These are phyloP conservation scores for Aspergillus biplanus DNA, from an alignment of 495 filamentous ascomycete genomes.

Conservation along the genomic window DNA sequence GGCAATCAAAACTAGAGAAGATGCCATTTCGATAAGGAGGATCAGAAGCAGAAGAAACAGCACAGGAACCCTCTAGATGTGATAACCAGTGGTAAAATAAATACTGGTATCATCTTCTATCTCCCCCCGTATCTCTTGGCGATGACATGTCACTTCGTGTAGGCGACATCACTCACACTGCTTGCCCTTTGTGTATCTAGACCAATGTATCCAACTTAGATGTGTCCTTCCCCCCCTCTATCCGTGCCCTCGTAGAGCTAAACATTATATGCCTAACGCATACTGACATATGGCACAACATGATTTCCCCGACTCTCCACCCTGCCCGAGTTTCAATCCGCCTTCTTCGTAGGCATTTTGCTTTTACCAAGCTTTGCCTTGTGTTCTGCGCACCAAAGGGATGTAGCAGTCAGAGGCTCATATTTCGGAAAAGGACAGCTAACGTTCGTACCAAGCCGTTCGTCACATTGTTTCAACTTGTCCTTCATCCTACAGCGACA, in stretches of 20 bases:
- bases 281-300: background rate
- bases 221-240: no score
- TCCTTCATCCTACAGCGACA: slow-evolving; percentile 26
- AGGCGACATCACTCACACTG: no score
- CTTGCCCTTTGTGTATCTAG: no score
- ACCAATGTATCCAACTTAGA: no score
- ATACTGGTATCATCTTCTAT: no score
- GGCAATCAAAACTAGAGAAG: background rate
- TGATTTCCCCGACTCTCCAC: background rate
- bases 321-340: background rate
- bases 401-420: slow-evolving; percentile 5
- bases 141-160: no score
- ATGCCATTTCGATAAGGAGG: background rate
- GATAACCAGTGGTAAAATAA: no score
- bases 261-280: no score
- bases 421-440: slow-evolving; percentile 13
- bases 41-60: no score
- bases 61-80: no score
- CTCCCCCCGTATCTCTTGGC: no score
- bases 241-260: no score
- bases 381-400: slow-evolving; percentile 22
- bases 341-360: slow-evolving; percentile 10
- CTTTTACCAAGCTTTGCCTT: slow-evolving; percentile 16
- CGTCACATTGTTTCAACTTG: slow-evolving; percentile 25
- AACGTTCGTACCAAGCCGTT: slow-evolving; percentile 20